Conservation (phyloP, 2,329 filamentous ascomycete species). For the Penicillium sp. region DNA sequence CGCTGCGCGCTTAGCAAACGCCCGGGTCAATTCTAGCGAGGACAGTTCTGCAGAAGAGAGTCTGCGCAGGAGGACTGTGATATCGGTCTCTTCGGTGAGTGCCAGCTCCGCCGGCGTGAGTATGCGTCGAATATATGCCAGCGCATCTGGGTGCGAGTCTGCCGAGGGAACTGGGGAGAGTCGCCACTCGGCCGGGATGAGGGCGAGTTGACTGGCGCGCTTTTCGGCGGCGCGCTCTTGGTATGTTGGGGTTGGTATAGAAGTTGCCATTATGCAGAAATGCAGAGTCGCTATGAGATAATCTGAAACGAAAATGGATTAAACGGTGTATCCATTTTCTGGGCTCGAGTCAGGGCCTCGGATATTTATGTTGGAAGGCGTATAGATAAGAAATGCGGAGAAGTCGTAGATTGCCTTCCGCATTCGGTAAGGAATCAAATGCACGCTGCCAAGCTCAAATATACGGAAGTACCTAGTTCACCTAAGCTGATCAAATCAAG, state of each 20-base stretch:
- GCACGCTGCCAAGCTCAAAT: not conserved
- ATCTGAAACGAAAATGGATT: not conserved
- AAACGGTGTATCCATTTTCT: too few species aligned
- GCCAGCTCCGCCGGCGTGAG: slow-evolving; percentile 21
- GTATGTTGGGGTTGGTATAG: slow-evolving; percentile 18
- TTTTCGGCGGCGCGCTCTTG: slow-evolving; percentile 28
- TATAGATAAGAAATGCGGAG: slow-evolving; percentile 15
- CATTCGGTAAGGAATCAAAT: slow-evolving; percentile 26
- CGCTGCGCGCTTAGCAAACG: slow-evolving; percentile 41
- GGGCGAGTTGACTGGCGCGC: slow-evolving; percentile 23
- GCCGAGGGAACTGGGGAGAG: slow-evolving; percentile 24
- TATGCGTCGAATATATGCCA: slow-evolving; percentile 20
- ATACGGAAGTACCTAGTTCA: not conserved
- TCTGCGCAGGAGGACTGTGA: slow-evolving; percentile 25
- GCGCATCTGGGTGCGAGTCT: slow-evolving; percentile 23
- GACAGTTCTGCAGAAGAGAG: slow-evolving; percentile 25
- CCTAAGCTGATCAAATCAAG: not conserved
- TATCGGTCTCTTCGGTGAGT: slow-evolving; percentile 29
- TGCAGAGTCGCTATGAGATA: not conserved
- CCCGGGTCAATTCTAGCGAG: slow-evolving; percentile 31
- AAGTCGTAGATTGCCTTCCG: slow-evolving; percentile 28
- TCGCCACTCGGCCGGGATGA: slow-evolving; percentile 30
- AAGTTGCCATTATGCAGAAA: slow-evolving; percentile 4
- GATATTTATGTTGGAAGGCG: slow-evolving; percentile 1
- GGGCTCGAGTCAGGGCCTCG: not conserved